These are phyloP conservation scores for Yamadazyma taylorii DNA, from an alignment of 1,139 yeast genomes.

Conservation along the genomic window DNA sequence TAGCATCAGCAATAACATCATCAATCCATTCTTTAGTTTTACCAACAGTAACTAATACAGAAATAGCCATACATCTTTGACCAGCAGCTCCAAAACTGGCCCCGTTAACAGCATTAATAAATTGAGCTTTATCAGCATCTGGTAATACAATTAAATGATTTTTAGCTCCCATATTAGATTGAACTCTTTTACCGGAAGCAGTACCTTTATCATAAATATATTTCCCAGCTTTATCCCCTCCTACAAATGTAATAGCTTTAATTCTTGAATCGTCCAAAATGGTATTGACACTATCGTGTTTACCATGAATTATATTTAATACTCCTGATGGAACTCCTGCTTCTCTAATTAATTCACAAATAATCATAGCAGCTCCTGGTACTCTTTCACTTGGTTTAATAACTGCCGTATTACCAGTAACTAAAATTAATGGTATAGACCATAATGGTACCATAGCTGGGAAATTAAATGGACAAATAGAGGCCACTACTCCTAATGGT, in stretches of 20 bases:
- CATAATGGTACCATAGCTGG: slow-evolving; percentile 88
- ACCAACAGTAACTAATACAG: slow-evolving; percentile 76
- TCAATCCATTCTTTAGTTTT: slow-evolving; percentile 63
- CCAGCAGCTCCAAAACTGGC: slow-evolving; percentile 89
- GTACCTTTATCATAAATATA: slow-evolving; percentile 69
- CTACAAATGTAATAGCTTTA: slow-evolving; percentile 78
- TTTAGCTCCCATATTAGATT: slow-evolving; percentile 78
- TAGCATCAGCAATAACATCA: slow-evolving; percentile 61
- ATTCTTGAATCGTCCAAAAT: slow-evolving; percentile 74
- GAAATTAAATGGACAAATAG: slow-evolving; percentile 76
- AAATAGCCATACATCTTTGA: slow-evolving; percentile 82
- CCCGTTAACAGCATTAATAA: slow-evolving; percentile 67
- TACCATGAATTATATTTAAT: slow-evolving; percentile 73
- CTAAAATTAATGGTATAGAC: slow-evolving; percentile 75
- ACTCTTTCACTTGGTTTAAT: slow-evolving; percentile 78
- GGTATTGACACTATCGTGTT: slow-evolving; percentile 73
- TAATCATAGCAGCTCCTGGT: slow-evolving; percentile 78
- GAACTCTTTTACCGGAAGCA: slow-evolving; percentile 72
- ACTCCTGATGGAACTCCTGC: slow-evolving; percentile 84
- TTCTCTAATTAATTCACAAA: slow-evolving; percentile 70
- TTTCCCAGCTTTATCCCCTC: slow-evolving; percentile 75
- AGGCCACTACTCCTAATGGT: slow-evolving; percentile 65
- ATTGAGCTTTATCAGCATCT: slow-evolving; percentile 67
- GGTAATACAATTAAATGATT: slow-evolving; percentile 75
- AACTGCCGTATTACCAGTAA: slow-evolving; percentile 76